Evolutionary conservation across 2,329 filamentous ascomycete species (phyloP), one percentile per base, ranked within the genome.

Genomic region (Dendryphion nanum): DNA sequence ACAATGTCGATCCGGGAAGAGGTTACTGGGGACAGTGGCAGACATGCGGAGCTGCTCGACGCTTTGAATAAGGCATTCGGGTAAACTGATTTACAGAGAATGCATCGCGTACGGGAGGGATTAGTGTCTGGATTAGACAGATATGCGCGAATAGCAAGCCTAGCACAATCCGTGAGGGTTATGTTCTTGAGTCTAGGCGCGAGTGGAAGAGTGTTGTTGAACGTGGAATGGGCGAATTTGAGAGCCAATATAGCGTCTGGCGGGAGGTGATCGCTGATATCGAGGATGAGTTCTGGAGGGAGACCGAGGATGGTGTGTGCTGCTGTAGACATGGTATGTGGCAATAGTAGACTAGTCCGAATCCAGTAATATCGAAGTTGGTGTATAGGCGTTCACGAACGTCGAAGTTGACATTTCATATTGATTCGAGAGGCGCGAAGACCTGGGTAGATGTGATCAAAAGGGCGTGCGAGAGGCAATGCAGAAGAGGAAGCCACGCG

Each of bases 401-500:
- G 15, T 15, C 29, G 7, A 30, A 30, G 15, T 15, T 7, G 7
- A n/a, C 7, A 15, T 14, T 30, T 10, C 15, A 15, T 14, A 14
- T 10, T 15, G 6, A 7, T 14, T 30, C 8, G 29, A 30, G 15
- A 15, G 8, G 8, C 29, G 81, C 89, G 47, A 81, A 81, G 74
- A 96, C 96, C 73, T 96, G 90, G 66, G 80, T 78, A 41, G 86
- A 79, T 35, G 95, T 78, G 73, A 96, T 16, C 10, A 7, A 17
- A 7, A 35, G 33, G 20, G 8, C 14, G 23, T 26, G n/a, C n/a
- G 10, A 26, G 23, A 26, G 23, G 10, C n/a, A n/a, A n/a, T 10
- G 23, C 10, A 26, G 23, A 10, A 10, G 23, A 26, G 10, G 23
- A 26, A n/a, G 23, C n/a, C n/a, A n/a, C n/a, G n/a, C n/a, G n/a